Conservation (phyloP, 805 yeast genomes). For the Metschnikowia reukaufii region DNA sequence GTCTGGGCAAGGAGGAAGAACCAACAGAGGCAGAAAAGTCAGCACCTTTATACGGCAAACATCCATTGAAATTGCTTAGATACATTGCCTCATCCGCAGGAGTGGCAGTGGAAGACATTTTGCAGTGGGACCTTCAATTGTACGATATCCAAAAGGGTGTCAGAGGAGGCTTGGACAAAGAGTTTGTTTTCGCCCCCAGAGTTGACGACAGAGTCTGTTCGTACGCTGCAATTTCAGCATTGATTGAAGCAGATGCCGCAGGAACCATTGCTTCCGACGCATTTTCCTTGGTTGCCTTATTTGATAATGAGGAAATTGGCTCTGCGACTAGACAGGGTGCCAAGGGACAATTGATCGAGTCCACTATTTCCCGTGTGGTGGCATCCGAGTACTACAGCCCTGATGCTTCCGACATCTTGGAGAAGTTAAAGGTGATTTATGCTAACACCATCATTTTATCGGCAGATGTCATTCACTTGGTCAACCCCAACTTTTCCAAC, state of each 20-base stretch:
- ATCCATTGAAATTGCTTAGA: conserved; percentile 65
- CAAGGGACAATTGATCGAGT: conserved; percentile 70
- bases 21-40: conserved; percentile 58
- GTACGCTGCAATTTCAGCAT: conserved; percentile 63
- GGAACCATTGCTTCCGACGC: conserved; percentile 28
- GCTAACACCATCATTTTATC: conserved; percentile 80
- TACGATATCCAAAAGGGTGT: conserved; percentile 80
- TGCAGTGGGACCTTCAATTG: conserved; percentile 73
- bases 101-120: conserved; percentile 58
- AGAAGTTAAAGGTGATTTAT: conserved; percentile 41
- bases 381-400: conserved; percentile 27
- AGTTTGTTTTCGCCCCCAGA: conserved; percentile 79
- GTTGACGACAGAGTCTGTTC: conserved; percentile 84
- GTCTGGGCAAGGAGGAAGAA: conserved; percentile 39
- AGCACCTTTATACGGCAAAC: conserved; percentile 69
- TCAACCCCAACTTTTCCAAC: conserved; percentile 72
- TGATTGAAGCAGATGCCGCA: conserved; percentile 43
- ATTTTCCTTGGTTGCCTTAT: conserved; percentile 62
- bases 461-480: conserved; percentile 81
- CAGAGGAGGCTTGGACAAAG: conserved; percentile 74
- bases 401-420: conserved; percentile 23
- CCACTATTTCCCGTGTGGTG: conserved; percentile 58
- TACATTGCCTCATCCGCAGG: conserved; percentile 63
- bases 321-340: conserved; percentile 81
- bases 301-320: conserved; percentile 84